phyloP scores from a whole-genome alignment of 805 yeast species.

The Wickerhamiella sorbophila region DNA sequence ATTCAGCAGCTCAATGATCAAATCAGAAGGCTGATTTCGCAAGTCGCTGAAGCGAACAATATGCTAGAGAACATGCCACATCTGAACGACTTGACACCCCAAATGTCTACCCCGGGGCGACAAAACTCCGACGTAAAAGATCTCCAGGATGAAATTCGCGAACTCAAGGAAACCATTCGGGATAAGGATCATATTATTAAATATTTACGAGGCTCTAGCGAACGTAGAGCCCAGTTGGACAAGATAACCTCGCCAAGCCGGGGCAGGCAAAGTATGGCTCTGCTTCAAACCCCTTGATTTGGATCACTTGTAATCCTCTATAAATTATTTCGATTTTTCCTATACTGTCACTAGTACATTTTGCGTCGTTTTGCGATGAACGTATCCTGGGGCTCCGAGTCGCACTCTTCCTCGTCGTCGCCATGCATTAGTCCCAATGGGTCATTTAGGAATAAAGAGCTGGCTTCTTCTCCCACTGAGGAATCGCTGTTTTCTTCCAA shows the following conservation, averaged over 20 bases:
- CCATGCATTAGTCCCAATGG: too few relatives aligned
- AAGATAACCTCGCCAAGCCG: background rate
- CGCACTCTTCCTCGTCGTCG: too few relatives aligned
- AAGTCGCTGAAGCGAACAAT: constrained; percentile 12
- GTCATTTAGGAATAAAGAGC: too few relatives aligned
- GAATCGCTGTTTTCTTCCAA: too few relatives aligned
- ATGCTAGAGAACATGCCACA: constrained; percentile 6
- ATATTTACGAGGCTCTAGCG: constrained; percentile 40
- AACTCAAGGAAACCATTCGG: constrained; percentile 43
- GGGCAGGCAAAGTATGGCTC: background rate
- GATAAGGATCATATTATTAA: constrained; percentile 70
- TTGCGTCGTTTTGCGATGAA: too few relatives aligned
- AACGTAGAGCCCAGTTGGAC: background rate
- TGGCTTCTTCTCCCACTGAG: too few relatives aligned
- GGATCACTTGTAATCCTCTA: too few relatives aligned
- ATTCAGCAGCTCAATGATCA: constrained; percentile 13
- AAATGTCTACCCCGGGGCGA: background rate
- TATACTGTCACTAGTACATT: too few relatives aligned
- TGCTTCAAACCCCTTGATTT: background rate
- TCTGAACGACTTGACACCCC: background rate
- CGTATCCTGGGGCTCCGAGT: too few relatives aligned
- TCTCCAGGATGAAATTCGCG: constrained; percentile 54
- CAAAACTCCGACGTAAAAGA: constrained; percentile 29
- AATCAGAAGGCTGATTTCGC: constrained; percentile 10
- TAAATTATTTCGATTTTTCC: too few relatives aligned